Base-by-base conservation (phyloP, 2,329 filamentous ascomycete genomes). In the Pyrenophora teres region DNA sequence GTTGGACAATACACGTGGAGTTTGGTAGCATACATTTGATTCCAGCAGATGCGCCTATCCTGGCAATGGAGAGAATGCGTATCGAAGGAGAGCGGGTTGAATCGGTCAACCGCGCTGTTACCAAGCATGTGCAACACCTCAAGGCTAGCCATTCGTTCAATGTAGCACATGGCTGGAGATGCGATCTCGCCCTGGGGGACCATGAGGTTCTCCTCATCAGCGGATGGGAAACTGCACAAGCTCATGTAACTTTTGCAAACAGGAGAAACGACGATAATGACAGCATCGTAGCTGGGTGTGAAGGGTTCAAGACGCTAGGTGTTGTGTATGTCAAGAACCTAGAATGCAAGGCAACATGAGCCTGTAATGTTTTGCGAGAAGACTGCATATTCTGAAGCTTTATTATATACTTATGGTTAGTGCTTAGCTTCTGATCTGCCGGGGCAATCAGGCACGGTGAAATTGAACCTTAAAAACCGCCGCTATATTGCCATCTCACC, bases 1-100 rank as follows among this genome's bases (percentile, higher is more conserved):
- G 59, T 54, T 71, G 67, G 68, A 60, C 60, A 10, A 39, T 69
- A 23, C 66, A 69, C 39, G 52, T 69, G 50, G 56, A 63, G 32
- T 44, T 69, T 9, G 56, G 64, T 39, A 49, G 46, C 27, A 63
- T 62, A 47, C 40, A 40, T 39, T 57, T 56, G 33, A 55, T 66
- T 18, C 62, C 64, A 16, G 44, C 67, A 27, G 63, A 65, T 21
- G 63, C 63, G 31, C 67, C 66, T 16, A 53, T 68, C 33, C 52
- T 69, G 47, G 54, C 55, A 33, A 57, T 71, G 18, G 60, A 65
- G 37, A 64, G 54, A 50, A 30, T 63, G 4, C 46, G 44, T n/a
- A 43, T 67, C 12, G 42, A 56, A 15, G 44, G 43, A 31, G 53
- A 52, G 18, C 39, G 36, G 25, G 39, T 58, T 18, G 60, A 59